Evolutionary conservation across 2,329 filamentous ascomycete genomes (phyloP).

Genomic region (Penicillium sp.): DNA sequence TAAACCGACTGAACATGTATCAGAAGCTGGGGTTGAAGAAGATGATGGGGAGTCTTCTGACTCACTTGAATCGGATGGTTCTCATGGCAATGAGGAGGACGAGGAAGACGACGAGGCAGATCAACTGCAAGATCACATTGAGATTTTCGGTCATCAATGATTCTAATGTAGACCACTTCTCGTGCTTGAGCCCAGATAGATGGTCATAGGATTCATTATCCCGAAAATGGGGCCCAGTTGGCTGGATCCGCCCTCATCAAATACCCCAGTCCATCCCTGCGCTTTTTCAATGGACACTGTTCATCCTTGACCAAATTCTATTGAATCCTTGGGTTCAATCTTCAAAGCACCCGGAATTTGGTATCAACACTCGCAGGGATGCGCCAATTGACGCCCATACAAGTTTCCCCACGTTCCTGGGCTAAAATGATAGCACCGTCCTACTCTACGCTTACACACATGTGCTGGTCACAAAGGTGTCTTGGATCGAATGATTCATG

Average conservation of each 20-base stretch:
- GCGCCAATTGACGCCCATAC: neutral
- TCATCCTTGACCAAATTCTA: neutral
- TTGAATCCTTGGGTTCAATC: neutral
- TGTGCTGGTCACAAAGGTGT: neutral
- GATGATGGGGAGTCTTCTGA: slow-evolving; percentile 20
- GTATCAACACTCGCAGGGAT: neutral
- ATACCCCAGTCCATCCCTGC: neutral
- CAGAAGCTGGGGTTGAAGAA: slow-evolving; percentile 23
- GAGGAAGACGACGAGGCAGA: slow-evolving; percentile 55
- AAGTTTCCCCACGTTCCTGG: neutral
- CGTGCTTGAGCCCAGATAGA: neutral
- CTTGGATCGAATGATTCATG: neutral
- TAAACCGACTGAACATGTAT: slow-evolving; percentile 24
- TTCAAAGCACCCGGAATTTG: neutral
- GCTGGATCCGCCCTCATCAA: neutral
- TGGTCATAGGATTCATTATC: neutral
- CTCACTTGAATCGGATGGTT: slow-evolving; percentile 38
- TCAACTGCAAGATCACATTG: slow-evolving; percentile 53
- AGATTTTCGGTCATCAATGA: slow-evolving; percentile 55
- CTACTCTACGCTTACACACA: neutral
- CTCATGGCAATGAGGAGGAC: slow-evolving; percentile 52
- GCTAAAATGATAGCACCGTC: neutral
- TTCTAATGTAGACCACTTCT: neutral
- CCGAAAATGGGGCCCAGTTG: neutral
- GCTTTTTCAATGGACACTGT: neutral